A percentile compares a stretch with the other conserved stretches of the same genome.
These are phyloP conservation scores for Coriolopsis trogii DNA, from an alignment of 1,284 basidiomycete species.

Conservation along the genomic window DNA sequence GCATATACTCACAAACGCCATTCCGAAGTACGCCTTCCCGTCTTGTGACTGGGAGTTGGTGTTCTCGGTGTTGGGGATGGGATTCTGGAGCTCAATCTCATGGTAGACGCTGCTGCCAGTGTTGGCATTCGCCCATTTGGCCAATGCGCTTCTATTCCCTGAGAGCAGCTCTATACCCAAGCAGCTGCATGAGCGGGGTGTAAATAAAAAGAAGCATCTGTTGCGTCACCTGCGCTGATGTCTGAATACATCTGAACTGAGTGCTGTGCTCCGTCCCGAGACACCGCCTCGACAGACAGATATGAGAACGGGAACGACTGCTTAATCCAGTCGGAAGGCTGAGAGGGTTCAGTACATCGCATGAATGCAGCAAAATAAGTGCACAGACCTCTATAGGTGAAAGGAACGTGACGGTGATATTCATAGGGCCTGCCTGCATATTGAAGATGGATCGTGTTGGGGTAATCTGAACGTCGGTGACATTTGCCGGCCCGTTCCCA, in stretches of 20 bases:
- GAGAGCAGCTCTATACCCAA: neutral
- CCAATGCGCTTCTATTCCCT: neutral
- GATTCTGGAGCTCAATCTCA: constrained; percentile 11
- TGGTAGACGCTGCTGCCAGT: constrained; percentile 15
- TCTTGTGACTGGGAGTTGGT: constrained; percentile 23
- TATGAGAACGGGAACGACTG: constrained; percentile 39
- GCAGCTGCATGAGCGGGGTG: neutral
- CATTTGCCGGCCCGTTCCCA: neutral
- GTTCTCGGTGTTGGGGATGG: constrained; percentile 12
- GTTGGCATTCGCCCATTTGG: constrained; percentile 13
- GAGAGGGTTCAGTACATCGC: neutral
- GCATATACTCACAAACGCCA: neutral
- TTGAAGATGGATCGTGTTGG: constrained; percentile 9
- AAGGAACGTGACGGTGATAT: constrained; percentile 16
- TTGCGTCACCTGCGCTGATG: constrained; percentile 30
- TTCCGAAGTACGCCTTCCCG: constrained; percentile 16
- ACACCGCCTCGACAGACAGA: constrained; percentile 30
- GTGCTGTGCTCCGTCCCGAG: constrained; percentile 34
- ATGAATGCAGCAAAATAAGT: neutral
- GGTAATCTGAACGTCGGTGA: constrained; percentile 3
- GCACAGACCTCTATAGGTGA: constrained; percentile 17
- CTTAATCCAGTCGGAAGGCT: constrained; percentile 35
- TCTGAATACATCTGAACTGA: constrained; percentile 38
- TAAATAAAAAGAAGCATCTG: neutral
- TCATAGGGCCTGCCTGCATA: constrained; percentile 10